Evolutionary conservation across 2,329 filamentous ascomycete genomes (phyloP).

Genomic region (Pyrenophora tritici-repentis): DNA sequence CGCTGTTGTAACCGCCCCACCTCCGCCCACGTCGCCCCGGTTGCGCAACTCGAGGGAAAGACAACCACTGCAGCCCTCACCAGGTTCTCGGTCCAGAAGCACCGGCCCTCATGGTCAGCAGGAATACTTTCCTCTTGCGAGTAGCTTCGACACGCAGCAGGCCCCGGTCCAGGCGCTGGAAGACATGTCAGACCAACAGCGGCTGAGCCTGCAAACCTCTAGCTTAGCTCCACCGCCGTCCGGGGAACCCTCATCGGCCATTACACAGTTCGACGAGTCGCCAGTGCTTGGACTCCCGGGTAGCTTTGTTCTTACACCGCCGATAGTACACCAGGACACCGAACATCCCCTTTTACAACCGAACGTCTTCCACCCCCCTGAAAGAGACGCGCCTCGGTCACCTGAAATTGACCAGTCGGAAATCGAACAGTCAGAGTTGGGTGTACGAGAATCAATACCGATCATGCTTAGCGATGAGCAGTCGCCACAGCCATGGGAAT

Average conservation of each 20-base stretch:
- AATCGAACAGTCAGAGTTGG: slow-evolving; percentile 49
- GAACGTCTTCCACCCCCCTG: slow-evolving; percentile 31
- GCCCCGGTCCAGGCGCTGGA: slow-evolving; percentile 7
- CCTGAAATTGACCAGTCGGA: slow-evolving; percentile 49
- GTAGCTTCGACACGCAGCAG: slow-evolving; percentile 18
- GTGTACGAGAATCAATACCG: slow-evolving; percentile 60
- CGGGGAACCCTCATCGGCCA: slow-evolving; percentile 40
- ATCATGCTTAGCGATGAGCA: slow-evolving; percentile 57
- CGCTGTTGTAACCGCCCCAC: slow-evolving; percentile 38
- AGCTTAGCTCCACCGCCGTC: slow-evolving; percentile 35
- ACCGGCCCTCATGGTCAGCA: slow-evolving; percentile 28
- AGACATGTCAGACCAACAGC: slow-evolving; percentile 18
- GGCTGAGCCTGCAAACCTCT: slow-evolving; percentile 36
- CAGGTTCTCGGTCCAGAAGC: slow-evolving; percentile 24
- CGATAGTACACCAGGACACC: slow-evolving; percentile 21
- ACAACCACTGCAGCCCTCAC: slow-evolving; percentile 35
- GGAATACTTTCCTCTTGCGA: slow-evolving; percentile 31
- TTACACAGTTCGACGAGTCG: slow-evolving; percentile 61
- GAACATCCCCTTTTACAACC: slow-evolving; percentile 36
- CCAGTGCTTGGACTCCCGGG: slow-evolving; percentile 71
- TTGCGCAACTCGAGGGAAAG: slow-evolving; percentile 43
- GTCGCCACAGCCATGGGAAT: slow-evolving; percentile 17
- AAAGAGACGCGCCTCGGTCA: slow-evolving; percentile 12
- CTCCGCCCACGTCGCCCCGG: slow-evolving; percentile 39
- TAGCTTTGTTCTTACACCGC: slow-evolving; percentile 56